Percentiles rank a stretch among this genome's conserved stretches.
These are phyloP conservation scores for Tylopilus vinaceipallidus DNA, from an alignment of 768 basidiomycete genomes.

Conservation along the genomic window DNA sequence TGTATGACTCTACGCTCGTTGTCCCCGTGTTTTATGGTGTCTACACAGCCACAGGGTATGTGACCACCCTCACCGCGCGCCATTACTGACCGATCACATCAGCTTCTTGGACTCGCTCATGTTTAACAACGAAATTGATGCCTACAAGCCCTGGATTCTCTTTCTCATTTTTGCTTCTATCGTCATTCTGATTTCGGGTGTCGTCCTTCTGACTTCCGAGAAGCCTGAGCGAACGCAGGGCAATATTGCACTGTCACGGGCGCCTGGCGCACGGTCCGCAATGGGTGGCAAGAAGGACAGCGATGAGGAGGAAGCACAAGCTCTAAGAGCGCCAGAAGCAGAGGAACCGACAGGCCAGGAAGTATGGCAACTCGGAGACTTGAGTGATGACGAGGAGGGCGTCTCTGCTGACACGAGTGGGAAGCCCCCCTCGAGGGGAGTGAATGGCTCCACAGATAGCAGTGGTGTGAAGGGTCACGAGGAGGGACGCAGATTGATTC, in stretches of 20 bases:
- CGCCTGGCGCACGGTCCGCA: constrained; percentile 25
- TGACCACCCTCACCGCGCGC: constrained; percentile 2
- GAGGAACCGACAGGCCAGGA: constrained; percentile 36
- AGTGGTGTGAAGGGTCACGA: constrained; percentile 29
- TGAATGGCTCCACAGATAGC: constrained; percentile 11
- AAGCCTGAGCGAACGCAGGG: constrained; percentile 60
- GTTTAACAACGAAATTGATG: constrained; percentile 82
- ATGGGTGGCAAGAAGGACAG: constrained; percentile 12
- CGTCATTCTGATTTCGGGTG: constrained; percentile 81
- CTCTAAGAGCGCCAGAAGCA: constrained; percentile 34
- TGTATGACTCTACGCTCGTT: constrained; percentile 88
- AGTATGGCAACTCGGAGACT: constrained; percentile 73
- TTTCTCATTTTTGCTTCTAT: constrained; percentile 89
- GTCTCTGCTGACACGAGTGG: constrained; percentile 38
- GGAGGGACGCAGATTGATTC: constrained; percentile 46
- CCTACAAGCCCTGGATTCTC: constrained; percentile 87
- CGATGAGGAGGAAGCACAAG: constrained; percentile 34
- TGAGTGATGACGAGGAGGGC: constrained; percentile 64
- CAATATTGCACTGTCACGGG: constrained; percentile 27
- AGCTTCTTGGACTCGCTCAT: constrained; percentile 66
- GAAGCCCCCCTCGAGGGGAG: constrained; percentile 21
- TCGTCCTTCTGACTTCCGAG: constrained; percentile 92
- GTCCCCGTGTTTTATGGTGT: constrained; percentile 95
- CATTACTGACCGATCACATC: constrained; percentile 5
- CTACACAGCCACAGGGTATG: constrained; percentile 79